Conservation (phyloP, 202 grass and related monocot genomes). For the Schoenoplectus triqueter region DNA sequence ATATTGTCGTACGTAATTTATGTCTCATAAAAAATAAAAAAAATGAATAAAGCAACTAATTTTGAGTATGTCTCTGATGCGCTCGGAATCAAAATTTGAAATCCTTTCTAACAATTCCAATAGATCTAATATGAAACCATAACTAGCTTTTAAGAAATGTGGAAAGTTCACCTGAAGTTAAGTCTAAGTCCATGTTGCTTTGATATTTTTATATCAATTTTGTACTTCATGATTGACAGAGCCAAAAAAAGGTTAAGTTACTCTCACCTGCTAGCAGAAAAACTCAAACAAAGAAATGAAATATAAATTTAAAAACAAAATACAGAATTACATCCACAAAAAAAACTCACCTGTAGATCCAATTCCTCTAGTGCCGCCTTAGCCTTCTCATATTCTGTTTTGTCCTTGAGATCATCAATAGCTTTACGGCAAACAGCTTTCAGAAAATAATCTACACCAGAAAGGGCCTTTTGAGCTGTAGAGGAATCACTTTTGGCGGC, state of each 20-base stretch:
- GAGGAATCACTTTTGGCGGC: constrained; percentile 24
- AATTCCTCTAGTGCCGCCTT: constrained; percentile 34
- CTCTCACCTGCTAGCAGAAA: not conserved
- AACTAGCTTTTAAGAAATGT: constrained; percentile 16
- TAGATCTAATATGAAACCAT: not conserved
- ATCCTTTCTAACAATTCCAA: constrained; percentile 5
- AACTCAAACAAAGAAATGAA: not conserved
- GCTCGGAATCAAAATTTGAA: not conserved
- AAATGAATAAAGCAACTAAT: not conserved
- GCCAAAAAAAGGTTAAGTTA: not conserved
- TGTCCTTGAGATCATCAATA: constrained; percentile 37
- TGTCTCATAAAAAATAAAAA: not conserved
- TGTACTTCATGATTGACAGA: not conserved
- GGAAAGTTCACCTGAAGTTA: constrained; percentile 9
- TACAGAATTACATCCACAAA: constrained; percentile 28
- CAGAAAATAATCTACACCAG: constrained; percentile 36
- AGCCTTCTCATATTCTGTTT: constrained; percentile 37
- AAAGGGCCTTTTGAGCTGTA: constrained; percentile 19
- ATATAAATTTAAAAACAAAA: constrained; percentile 11
- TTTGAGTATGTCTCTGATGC: not conserved
- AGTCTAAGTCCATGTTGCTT: not conserved
- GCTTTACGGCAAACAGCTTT: constrained; percentile 30
- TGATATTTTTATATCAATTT: constrained; percentile 27
- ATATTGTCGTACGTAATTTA: not conserved
- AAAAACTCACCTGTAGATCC: constrained; percentile 30